These are phyloP conservation scores for Pelargonium australe DNA, from an alignment of 441 rosid genomes.

Conservation along the genomic window DNA sequence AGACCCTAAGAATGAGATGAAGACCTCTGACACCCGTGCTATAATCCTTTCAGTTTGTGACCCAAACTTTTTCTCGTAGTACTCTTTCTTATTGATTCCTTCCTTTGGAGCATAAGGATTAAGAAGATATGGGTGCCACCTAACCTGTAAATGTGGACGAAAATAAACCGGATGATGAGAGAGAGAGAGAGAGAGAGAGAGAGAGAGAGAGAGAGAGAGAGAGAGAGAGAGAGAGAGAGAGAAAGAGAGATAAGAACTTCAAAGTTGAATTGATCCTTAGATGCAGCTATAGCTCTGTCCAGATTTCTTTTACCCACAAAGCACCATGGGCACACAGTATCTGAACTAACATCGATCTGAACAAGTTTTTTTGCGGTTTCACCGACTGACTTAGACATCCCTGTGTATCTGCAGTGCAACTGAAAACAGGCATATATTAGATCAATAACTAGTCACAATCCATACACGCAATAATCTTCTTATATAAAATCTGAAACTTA, in stretches of 20 bases:
- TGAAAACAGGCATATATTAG: neutral
- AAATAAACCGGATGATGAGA: too few relatives aligned
- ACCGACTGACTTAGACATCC: constrained; percentile 40
- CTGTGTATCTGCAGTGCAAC: constrained; percentile 14
- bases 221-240: constrained; percentile 3
- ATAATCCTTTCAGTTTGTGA: constrained; percentile 38
- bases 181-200: neutral
- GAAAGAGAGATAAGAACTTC: constrained; percentile 34
- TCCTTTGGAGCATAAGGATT: constrained; percentile 72
- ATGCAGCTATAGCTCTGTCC: constrained; percentile 68
- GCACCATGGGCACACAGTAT: constrained; percentile 87
- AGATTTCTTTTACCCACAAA: constrained; percentile 73
- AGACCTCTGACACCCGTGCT: constrained; percentile 62
- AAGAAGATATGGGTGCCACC: constrained; percentile 66
- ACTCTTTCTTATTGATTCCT: constrained; percentile 63
- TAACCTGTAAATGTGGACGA: constrained; percentile 33
- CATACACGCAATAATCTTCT: neutral
- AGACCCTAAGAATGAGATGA: constrained; percentile 9
- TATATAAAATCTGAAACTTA: neutral
- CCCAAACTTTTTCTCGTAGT: constrained; percentile 57
- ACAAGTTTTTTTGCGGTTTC: constrained; percentile 45
- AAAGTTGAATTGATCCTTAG: constrained; percentile 56
- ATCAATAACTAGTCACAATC: neutral
- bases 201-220: constrained; percentile 8
- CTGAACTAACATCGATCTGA: constrained; percentile 64